phyloP scores from a whole-genome alignment of 106 monocot genomes.

The Triglochin maritima region DNA sequence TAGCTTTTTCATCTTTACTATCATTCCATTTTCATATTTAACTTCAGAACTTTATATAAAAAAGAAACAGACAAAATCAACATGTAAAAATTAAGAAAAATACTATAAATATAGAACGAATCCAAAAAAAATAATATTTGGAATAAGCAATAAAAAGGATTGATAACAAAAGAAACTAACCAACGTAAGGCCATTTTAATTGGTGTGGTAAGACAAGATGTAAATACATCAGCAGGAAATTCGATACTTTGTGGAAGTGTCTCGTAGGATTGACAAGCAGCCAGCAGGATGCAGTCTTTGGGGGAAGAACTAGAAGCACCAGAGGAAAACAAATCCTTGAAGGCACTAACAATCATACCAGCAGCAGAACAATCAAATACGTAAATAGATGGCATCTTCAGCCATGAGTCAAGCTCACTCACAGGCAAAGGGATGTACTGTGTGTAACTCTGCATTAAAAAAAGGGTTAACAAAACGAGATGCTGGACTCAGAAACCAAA shows the following conservation, averaged over 20 bases:
- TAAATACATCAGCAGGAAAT: conserved; percentile 97
- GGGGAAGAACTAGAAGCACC: conserved; percentile 31
- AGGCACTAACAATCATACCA: conserved; percentile 81
- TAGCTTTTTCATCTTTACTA: too few relatives aligned
- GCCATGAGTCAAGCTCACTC: conserved; percentile 90
- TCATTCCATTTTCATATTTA: too few relatives aligned
- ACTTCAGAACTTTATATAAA: too few relatives aligned
- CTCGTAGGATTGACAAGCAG: conserved; percentile 88
- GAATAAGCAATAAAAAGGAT: neutral
- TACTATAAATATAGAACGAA: too few relatives aligned
- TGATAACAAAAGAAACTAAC: conserved; percentile 29
- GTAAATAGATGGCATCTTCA: conserved; percentile 94
- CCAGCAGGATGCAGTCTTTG: conserved; percentile 91
- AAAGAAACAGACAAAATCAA: too few relatives aligned
- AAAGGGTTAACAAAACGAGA: neutral
- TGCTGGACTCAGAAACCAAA: neutral
- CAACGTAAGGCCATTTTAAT: conserved; percentile 93
- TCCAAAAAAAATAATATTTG: neutral
- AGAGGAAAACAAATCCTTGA: conserved; percentile 63
- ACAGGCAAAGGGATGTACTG: conserved; percentile 92
- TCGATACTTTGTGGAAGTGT: conserved; percentile 90
- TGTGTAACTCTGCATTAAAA: conserved; percentile 70
- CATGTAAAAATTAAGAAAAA: too few relatives aligned
- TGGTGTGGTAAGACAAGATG: conserved; percentile 88
- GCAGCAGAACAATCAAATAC: conserved; percentile 97